Evolutionary conservation across 306 rosid species (phyloP), one percentile per base, ranked within the genome.

Genomic region (Lupinus albus): DNA sequence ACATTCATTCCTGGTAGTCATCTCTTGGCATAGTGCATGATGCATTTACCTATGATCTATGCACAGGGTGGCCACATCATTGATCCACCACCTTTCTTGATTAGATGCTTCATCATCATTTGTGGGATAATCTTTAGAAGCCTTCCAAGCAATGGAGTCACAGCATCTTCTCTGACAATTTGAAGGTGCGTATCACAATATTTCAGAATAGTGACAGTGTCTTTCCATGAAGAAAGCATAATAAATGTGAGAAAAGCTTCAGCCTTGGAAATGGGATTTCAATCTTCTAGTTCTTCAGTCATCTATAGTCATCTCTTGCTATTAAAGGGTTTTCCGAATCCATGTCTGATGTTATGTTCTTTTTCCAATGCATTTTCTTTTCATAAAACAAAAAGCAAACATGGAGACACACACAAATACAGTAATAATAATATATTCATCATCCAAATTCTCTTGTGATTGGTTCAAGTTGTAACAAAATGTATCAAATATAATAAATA

Each of bases 211-310:
- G 83, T 72, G 61, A 90, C 66, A 6, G 96, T 84, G 69, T 93
- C 99, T 72, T 88, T 90, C 97, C 95, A 88, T 30, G 97, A 93
- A 59, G 88, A 83, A 41, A 93, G 94, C 74, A 93, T 87, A 1
- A 90, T 90, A 52, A 88, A 86, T 48, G 99, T 84, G 83, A 93
- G 97, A 86, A 90, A 93, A 46, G 97, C 84, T 76, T 93, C 99
- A 1, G 89, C 78, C 82, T 90, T 93, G 76, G 86, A 79, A 39
- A 88, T 79, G 70, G 90, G 94, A 72, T 90, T 93, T 57, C 92
- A 96, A 35, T 85, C 94, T 56, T 90, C 90, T 41, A 86, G 78
- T 61, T 93, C 97, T 74, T 90, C 99, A 0, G 92, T 88, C 99
- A 93, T 93, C 81, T 93, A 95, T 30, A 93, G 81, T 78, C 80